phyloP scores from a whole-genome alignment of 2,329 filamentous ascomycete genomes.

The Neonectria neomacrospora region DNA sequence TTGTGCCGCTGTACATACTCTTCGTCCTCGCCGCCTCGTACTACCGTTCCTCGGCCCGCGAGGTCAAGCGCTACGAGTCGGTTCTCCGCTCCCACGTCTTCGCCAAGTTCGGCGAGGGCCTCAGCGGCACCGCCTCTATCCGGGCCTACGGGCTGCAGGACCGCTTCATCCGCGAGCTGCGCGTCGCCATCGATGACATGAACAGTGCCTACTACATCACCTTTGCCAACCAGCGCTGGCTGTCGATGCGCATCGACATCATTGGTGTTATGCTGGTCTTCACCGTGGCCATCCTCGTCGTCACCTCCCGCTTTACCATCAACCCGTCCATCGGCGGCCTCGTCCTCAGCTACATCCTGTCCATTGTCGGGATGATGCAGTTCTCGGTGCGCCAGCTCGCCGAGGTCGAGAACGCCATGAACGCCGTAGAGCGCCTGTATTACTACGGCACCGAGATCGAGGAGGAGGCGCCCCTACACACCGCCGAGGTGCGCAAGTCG shows the following conservation, averaged over 20 bases:
- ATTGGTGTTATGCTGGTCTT: conserved; percentile 90
- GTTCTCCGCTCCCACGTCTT: conserved; percentile 89
- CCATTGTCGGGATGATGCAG: conserved; percentile 95
- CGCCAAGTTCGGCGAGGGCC: conserved; percentile 89
- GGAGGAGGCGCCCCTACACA: conserved; percentile 87
- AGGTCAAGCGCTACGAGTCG: conserved; percentile 94
- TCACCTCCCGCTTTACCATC: conserved; percentile 89
- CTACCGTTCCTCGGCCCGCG: conserved; percentile 89
- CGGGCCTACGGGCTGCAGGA: conserved; percentile 86
- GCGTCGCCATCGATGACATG: conserved; percentile 86
- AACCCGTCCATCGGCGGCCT: conserved; percentile 86
- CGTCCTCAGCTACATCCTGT: conserved; percentile 91
- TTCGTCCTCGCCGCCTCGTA: conserved; percentile 88
- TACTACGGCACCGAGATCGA: conserved; percentile 90
- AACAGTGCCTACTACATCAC: conserved; percentile 94
- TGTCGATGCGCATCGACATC: conserved; percentile 84
- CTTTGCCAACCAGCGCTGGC: conserved; percentile 95
- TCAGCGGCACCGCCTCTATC: conserved; percentile 86
- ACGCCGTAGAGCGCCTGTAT: conserved; percentile 89
- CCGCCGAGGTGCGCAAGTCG: conserved; percentile 73
- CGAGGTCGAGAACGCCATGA: conserved; percentile 98
- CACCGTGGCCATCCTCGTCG: conserved; percentile 87
- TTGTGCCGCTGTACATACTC: conserved; percentile 74
- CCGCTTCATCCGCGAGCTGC: conserved; percentile 77
- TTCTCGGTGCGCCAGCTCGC: conserved; percentile 94